These are phyloP conservation scores for Dioscorea cayenensis DNA, from an alignment of 116 monocot genomes.

Conservation along the genomic window DNA sequence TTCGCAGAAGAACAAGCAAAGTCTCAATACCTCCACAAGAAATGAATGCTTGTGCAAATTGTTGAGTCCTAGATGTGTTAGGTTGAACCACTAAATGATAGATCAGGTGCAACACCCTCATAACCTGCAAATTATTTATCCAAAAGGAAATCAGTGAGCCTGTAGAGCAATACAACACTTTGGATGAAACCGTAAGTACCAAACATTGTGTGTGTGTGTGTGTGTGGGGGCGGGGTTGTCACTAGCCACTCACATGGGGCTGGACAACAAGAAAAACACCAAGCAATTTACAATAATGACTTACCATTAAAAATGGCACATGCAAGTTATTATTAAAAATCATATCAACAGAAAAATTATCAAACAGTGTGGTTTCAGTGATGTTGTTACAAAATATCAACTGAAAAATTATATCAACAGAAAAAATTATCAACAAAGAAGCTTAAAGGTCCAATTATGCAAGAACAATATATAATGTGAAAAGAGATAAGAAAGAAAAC, in stretches of 20 bases:
- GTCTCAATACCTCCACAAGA: constrained; percentile 82
- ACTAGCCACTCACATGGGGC: too few species aligned
- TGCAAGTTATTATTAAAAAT: not conserved
- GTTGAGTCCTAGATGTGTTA: constrained; percentile 60
- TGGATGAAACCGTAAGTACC: not conserved
- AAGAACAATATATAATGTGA: too few species aligned
- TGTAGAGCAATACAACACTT: not conserved
- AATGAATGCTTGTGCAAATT: constrained; percentile 86
- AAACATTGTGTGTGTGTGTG: not conserved
- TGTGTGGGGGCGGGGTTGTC: too few species aligned
- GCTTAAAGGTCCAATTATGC: too few species aligned
- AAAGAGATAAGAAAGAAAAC: too few species aligned
- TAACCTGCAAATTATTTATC: constrained; percentile 48
- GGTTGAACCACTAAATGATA: constrained; percentile 89
- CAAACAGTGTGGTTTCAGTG: not conserved
- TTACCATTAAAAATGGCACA: not conserved
- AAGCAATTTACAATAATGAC: not conserved
- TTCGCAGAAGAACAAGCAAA: constrained; percentile 82
- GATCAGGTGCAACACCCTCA: constrained; percentile 84
- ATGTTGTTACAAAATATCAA: too few species aligned
- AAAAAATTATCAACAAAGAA: too few species aligned
- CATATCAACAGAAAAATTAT: not conserved
- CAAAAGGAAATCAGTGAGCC: not conserved
- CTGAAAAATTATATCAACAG: too few species aligned
- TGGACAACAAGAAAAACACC: not conserved